Percentiles rank a stretch among this genome's conserved stretches.
Evolutionary conservation across 495 filamentous ascomycete genomes (phyloP).

Genomic region (Penicillium taxi): DNA sequence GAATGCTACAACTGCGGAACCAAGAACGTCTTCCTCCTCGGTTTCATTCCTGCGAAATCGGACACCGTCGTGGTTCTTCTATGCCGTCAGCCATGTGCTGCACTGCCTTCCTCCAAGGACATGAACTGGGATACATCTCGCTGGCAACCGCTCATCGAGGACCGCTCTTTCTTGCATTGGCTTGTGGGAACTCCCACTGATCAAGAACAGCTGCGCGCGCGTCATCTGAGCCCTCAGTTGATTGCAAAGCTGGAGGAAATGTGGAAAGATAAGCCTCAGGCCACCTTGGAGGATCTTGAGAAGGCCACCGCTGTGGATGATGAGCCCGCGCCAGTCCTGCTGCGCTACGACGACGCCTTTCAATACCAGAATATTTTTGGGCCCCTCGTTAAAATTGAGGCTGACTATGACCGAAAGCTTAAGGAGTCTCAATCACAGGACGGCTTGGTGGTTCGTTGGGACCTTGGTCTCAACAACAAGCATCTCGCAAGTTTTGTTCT

Average conservation of each 20-base stretch:
- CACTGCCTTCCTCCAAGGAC: slow-evolving; percentile 93
- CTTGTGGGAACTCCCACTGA: slow-evolving; percentile 85
- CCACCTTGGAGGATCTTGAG: slow-evolving; percentile 87
- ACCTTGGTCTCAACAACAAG: slow-evolving; percentile 95
- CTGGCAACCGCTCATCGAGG: slow-evolving; percentile 96
- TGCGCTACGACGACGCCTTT: slow-evolving; percentile 95
- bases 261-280: slow-evolving; percentile 93
- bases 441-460: slow-evolving; percentile 87
- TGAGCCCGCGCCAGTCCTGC: slow-evolving; percentile 83
- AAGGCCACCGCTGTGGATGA: slow-evolving; percentile 92
- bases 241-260: slow-evolving; percentile 97
- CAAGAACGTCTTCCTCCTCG: slow-evolving; percentile 98
- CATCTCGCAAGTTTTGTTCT: slow-evolving; percentile 92
- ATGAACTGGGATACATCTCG: slow-evolving; percentile 99
- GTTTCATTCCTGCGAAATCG: slow-evolving; percentile 98
- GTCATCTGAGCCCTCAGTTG: slow-evolving; percentile 89
- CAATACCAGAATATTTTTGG: slow-evolving; percentile 99
- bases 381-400: slow-evolving; percentile 96
- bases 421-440: slow-evolving; percentile 98
- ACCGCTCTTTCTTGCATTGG: slow-evolving; percentile 92
- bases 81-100: slow-evolving; percentile 92
- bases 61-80: slow-evolving; percentile 96
- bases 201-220: slow-evolving; percentile 89
- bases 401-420: slow-evolving; percentile 98
- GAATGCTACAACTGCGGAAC: slow-evolving; percentile 99